Evolutionary conservation across 352 stramenopile species (phyloP).

Genomic region (Globisporangium apiculatum): DNA sequence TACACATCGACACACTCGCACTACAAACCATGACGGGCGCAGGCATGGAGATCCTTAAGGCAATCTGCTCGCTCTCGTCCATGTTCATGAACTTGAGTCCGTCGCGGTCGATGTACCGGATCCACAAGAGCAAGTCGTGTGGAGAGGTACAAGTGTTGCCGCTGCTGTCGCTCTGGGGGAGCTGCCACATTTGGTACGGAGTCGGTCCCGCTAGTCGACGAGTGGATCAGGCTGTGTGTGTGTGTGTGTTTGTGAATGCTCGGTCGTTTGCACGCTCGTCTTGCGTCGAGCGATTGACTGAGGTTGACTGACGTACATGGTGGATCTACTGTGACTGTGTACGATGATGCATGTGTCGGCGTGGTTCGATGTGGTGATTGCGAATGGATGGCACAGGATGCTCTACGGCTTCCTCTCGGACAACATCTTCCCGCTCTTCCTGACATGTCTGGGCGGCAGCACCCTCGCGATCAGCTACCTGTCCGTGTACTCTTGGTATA

Average conservation of each 20-base stretch:
- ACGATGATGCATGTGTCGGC: not conserved
- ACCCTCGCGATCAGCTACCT: conserved; percentile 28
- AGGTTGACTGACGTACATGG: not conserved
- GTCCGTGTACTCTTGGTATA: conserved; percentile 23
- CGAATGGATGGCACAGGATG: conserved; percentile 4
- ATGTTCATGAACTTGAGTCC: conserved; percentile 31
- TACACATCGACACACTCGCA: conserved; percentile 6
- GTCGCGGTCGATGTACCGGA: conserved; percentile 25
- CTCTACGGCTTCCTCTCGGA: conserved; percentile 10
- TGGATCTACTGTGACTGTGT: not conserved
- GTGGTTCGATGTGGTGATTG: not conserved
- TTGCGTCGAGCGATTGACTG: too few relatives aligned
- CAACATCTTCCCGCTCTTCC: conserved; percentile 7
- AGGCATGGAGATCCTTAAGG: conserved; percentile 17
- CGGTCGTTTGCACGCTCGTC: too few relatives aligned
- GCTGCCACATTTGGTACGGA: conserved; percentile 27
- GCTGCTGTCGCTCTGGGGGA: conserved; percentile 30
- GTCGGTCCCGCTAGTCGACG: too few relatives aligned
- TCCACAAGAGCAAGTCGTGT: conserved; percentile 25
- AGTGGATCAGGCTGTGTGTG: not conserved
- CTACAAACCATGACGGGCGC: not conserved
- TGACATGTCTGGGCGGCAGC: conserved; percentile 13
- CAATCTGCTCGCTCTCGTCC: conserved; percentile 28
- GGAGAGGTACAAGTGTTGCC: conserved; percentile 29
- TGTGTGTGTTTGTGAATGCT: too few relatives aligned